These are phyloP conservation scores for Xylariaceae sp. DNA, from an alignment of 2,329 filamentous ascomycete species.

Conservation along the genomic window DNA sequence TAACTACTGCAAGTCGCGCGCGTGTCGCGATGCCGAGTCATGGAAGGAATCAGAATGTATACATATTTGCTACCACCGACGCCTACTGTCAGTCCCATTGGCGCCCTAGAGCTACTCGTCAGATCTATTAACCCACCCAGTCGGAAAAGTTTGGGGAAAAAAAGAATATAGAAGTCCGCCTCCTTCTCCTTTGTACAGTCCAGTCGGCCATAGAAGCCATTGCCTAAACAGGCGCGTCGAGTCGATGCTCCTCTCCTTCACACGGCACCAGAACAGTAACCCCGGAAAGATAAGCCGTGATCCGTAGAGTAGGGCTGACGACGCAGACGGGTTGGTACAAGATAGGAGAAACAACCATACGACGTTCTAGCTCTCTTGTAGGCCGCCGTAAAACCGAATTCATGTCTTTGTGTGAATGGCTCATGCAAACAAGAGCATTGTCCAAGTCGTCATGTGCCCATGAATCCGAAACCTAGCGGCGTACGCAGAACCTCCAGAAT, in stretches of 20 bases:
- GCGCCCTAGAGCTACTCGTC: conserved; percentile 6
- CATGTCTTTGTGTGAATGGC: neutral
- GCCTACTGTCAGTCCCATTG: conserved; percentile 13
- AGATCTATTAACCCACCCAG: conserved; percentile 17
- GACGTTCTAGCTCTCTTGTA: conserved; percentile 1
- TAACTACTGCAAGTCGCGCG: neutral
- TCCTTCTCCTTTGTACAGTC: conserved; percentile 14
- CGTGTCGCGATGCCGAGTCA: conserved; percentile 1
- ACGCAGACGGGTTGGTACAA: conserved; percentile 28
- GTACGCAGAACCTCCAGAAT: conserved; percentile 12
- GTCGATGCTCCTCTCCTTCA: conserved; percentile 5
- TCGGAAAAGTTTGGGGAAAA: neutral
- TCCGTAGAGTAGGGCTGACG: conserved; percentile 10
- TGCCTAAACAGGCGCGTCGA: neutral
- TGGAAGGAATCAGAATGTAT: conserved; percentile 6
- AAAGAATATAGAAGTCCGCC: conserved; percentile 3
- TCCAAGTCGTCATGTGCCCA: conserved; percentile 14
- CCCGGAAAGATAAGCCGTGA: neutral
- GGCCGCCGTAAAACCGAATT: neutral
- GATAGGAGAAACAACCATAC: conserved; percentile 20
- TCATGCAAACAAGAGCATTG: conserved; percentile 8
- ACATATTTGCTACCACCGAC: conserved; percentile 18
- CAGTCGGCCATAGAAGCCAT: conserved; percentile 3
- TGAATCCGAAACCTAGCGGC: conserved; percentile 9
- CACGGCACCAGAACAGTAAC: neutral